These are phyloP conservation scores for Nannochloris sp. DNA, from an alignment of 139 green algal genomes.

Conservation along the genomic window DNA sequence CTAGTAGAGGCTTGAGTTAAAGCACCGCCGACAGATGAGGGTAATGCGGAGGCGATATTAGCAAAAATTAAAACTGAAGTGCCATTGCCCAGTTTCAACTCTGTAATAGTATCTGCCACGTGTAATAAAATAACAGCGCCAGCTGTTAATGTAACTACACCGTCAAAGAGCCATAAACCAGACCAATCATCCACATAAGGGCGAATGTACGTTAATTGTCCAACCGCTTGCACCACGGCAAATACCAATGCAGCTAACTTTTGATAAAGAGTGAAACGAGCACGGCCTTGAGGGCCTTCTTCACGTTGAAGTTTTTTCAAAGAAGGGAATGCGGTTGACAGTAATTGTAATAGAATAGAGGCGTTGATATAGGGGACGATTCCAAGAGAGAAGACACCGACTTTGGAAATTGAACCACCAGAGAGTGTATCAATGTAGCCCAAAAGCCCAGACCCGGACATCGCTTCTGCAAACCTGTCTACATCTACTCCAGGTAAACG, in stretches of 20 bases:
- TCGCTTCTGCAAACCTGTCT: slow-evolving; percentile 64
- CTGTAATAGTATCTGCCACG: slow-evolving; percentile 77
- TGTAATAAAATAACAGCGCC: slow-evolving; percentile 82
- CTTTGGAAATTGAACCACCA: slow-evolving; percentile 64
- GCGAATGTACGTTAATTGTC: slow-evolving; percentile 84
- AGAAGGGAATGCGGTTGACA: slow-evolving; percentile 73
- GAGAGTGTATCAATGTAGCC: slow-evolving; percentile 92
- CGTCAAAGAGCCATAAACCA: slow-evolving; percentile 63
- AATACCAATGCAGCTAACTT: slow-evolving; percentile 80
- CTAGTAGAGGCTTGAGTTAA: slow-evolving; percentile 19
- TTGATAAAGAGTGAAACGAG: slow-evolving; percentile 88
- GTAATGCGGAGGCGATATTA: slow-evolving; percentile 90
- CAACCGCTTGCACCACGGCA: slow-evolving; percentile 79
- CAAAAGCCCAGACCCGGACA: slow-evolving; percentile 69
- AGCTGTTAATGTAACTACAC: slow-evolving; percentile 61
- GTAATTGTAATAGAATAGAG: slow-evolving; percentile 90
- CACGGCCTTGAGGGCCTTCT: slow-evolving; percentile 74
- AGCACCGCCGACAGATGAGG: slow-evolving; percentile 62
- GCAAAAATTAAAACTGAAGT: slow-evolving; percentile 98
- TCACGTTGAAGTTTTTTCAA: slow-evolving; percentile 96
- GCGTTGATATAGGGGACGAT: slow-evolving; percentile 99
- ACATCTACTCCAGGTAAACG: slow-evolving; percentile 86
- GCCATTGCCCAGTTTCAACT: slow-evolving; percentile 97
- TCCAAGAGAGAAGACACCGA: slow-evolving; percentile 96
- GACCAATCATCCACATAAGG: slow-evolving; percentile 85